A percentile compares a stretch with the other conserved stretches of the same genome.
Evolutionary conservation across 2,329 filamentous ascomycete genomes (phyloP).

Genomic region (Colletotrichum echinochloae): DNA sequence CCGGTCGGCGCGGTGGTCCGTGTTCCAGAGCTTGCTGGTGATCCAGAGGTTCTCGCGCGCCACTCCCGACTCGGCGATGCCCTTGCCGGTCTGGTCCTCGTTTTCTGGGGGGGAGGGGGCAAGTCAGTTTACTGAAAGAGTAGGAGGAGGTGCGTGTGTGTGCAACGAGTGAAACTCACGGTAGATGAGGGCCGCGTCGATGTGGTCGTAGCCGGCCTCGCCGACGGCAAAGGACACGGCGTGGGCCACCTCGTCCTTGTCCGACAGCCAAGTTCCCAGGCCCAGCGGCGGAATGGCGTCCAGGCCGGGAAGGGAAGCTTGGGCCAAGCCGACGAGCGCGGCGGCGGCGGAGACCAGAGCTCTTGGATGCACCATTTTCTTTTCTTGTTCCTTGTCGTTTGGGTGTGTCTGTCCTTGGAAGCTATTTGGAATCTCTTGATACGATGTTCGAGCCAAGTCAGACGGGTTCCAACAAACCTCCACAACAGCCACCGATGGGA

Average conservation of each 20-base stretch:
- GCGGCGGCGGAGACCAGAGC: conserved; percentile 4
- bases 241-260: conserved; percentile 66
- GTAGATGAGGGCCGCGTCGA: conserved; percentile 69
- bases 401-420: background rate
- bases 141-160: no score
- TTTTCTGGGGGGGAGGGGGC: conserved; percentile 54
- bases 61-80: conserved; percentile 59
- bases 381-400: background rate
- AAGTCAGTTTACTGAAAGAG: background rate
- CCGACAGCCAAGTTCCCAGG: conserved; percentile 72
- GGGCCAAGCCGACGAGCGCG: conserved; percentile 19
- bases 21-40: conserved; percentile 80
- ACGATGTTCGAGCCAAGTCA: background rate
- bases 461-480: no score
- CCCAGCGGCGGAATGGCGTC: conserved; percentile 27
- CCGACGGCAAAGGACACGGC: conserved; percentile 67
- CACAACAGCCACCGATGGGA: background rate
- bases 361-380: conserved; percentile 16
- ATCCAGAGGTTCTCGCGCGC: conserved; percentile 63
- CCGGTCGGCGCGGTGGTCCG: conserved; percentile 43
- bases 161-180: background rate
- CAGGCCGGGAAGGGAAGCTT: conserved; percentile 24
- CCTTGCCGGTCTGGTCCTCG: conserved; percentile 62
- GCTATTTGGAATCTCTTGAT: background rate
- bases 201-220: conserved; percentile 64